Evolutionary conservation across 2,329 filamentous ascomycete genomes (phyloP), one percentile per base, ranked within the genome.

Genomic region (Bimuria novae-zelandiae): DNA sequence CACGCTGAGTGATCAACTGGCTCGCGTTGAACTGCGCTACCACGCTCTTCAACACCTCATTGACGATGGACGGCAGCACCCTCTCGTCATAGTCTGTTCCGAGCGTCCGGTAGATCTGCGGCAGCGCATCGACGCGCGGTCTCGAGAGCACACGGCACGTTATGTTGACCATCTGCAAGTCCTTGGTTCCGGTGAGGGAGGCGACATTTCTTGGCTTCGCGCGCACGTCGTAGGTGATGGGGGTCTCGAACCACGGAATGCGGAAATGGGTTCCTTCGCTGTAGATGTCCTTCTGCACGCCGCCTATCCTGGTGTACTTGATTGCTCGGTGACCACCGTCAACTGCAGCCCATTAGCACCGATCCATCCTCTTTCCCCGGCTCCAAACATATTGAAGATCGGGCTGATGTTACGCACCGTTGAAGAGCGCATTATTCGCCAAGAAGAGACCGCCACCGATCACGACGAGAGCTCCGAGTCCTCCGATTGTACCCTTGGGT

Each of bases 161-260:
- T 75, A 99, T 97, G 84, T 99, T 99, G 73, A 97, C 94, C 94
- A 99, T 99, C 82, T 99, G 94, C 77, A 99, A 80, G 78, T 99
- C 94, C 83, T 99, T 99, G 72, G 94, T 99, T 66, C 94, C 94
- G 55, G 94, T 99, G 63, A 99, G 85, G 62, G 94, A 97, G 63
- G 94, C 89, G 67, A 99, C 92, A 71, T 96, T 97, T 74, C 94
- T 88, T 69, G 94, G 94, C 82, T 93, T 97, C 55, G 94, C 94
- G 78, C 94, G 93, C 66, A 99, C 94, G 76, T 99, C 93, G 82
- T 97, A 99, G 67, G 92, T 88, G 75, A 99, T 86, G 46, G 94
- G 92, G 4, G 92, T 96, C 79, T 99, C 94, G 77, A 99, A 89
- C 94, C 94, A 99, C 45, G 94, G 94, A 62, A 99, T 87, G 65